These are phyloP conservation scores for apple (Malus domestica) DNA, from an alignment of 306 rosid species.

Conservation along the genomic window ASM211411v1 NC_041803.1:26416501-26417000, in stretches of 20 bases:
- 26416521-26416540: slow-evolving; percentile 74
- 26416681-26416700: slow-evolving; percentile 59
- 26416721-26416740: slow-evolving; percentile 14
- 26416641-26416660: slow-evolving; percentile 45
- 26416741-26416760: neutral
- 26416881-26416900: neutral
- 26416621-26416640: slow-evolving; percentile 43
- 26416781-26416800: neutral
- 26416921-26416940: neutral
- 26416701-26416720: slow-evolving; percentile 90
- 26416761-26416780: neutral
- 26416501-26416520: slow-evolving; percentile 58
- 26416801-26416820: neutral
- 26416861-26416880: too few relatives aligned
- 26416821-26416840: neutral
- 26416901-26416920: neutral
- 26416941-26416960: neutral
- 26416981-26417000: neutral
- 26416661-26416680: slow-evolving; percentile 73
- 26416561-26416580: slow-evolving; percentile 46
- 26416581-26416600: slow-evolving; percentile 43
- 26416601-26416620: slow-evolving; percentile 42
- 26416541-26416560: slow-evolving; percentile 66
- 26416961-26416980: neutral
- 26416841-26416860: neutral